Evolutionary conservation across 371 early-diverging fungal genomes (phyloP), one percentile per base, ranked within the genome.

Genomic region (Saksenaea oblongispora): DNA sequence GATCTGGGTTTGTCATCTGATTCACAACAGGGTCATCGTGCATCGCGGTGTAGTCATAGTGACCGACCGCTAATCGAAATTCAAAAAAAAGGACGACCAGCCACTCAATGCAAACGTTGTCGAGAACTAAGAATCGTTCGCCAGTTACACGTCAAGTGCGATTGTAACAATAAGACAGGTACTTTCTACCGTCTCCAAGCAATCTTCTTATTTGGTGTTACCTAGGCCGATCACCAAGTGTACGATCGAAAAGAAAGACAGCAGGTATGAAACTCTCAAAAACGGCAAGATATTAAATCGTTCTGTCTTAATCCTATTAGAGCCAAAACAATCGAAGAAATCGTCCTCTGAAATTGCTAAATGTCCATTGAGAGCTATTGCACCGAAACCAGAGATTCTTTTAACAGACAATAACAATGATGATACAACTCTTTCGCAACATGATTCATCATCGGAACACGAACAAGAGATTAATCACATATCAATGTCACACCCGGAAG

Each of bases 81-180:
- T 44, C 83, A 89, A 61, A 85, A 84, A 71, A 91, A 91, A 72
- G 93, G 93, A 47, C 83, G 93, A 17, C 93, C 93, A 15, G 78
- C 87, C 17, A 89, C 91, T n/a, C 93, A 93, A 67, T 93, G 93
- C 66, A 68, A 73, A 35, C 84, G 83, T 57, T 93, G 93, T 69
- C 81, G 87, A 66, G 88, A 90, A 62, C 78, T 90, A 47, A 81
- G 93, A 47, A 79, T 84, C 56, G 82, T 87, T 4, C 78, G 89
- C 53, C 91, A 91, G 64, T 82, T 90, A 27, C 91, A 90, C 65
- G 87, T 88, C 34, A 87, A 88, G 62, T 93, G 93, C 58, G 80
- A 85, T 56, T 93, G 92, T 63, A 70, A 76, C 54, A 82, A 70
- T 22, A 51, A 44, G 15, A 59, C 54, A 56, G 61, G 65, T 66